Base-by-base conservation (phyloP, 2,329 filamentous ascomycete genomes). In the Cercospora beticola region DNA sequence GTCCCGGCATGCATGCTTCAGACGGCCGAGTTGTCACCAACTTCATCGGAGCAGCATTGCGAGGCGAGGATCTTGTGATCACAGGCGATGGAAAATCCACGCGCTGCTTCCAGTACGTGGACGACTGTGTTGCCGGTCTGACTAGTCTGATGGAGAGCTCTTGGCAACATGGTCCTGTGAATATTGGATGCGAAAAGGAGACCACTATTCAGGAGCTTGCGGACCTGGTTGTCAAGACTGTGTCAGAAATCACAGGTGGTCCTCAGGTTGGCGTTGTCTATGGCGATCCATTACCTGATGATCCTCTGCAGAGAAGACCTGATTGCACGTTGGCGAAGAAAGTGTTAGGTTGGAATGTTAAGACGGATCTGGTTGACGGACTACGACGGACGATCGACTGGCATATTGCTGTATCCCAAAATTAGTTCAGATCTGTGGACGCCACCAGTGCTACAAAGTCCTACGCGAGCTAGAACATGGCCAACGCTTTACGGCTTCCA, bases 101-200 rank as follows among this genome's bases (percentile, higher is more conserved):
- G 5, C 28, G 57, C 1, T 60, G 57, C 30, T 60, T 60, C n/a
- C 57, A 60, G 14, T 60, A 33, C 21, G 57, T 60, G 10, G 57
- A 60, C 8, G 57, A 60, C 31, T 60, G 57, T 5, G 57, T 60
- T 16, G 26, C 28, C 1, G 57, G 57, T 23, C 18, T 60, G 14
- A 18, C 18, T 2, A 60, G 57, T 31, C 31, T 60, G 1, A 60
- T 60, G 57, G 57, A 60, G 8, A 60, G 57, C 18, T 60, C 57
- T 1, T 60, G 57, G 57, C 16, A 60, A 14, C 26, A 33, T 8
- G 57, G 57, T 2, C 57, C 57, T 14, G 31, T 60, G 3, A 60
- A 60, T 4, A 60, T 60, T 18, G 57, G 57, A 18, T 31, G 57
- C 31, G 57, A 60, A 5, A 60, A 40, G 57, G 57, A 60, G 57